Conservation (phyloP, 2,329 filamentous ascomycete species). For the Neofusicoccum ribis region DNA sequence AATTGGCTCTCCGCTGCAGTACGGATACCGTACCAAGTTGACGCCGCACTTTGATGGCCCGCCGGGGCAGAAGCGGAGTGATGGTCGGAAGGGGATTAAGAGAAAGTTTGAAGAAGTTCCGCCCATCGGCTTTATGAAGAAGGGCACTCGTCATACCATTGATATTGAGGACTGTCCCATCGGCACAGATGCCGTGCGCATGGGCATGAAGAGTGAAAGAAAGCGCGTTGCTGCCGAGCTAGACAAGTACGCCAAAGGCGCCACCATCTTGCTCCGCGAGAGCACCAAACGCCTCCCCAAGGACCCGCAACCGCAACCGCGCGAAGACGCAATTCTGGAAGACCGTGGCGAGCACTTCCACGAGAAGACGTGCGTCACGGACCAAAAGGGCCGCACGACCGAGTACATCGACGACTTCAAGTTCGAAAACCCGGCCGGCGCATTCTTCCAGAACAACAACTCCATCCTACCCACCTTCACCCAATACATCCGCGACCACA, state of each 20-base stretch:
- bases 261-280: slow-evolving; percentile 86
- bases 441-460: slow-evolving; percentile 99
- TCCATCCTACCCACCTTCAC: slow-evolving; percentile 89
- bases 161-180: slow-evolving; percentile 99
- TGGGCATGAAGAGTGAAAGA: slow-evolving; percentile 78
- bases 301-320: slow-evolving; percentile 19
- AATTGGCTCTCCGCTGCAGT: slow-evolving; percentile 85
- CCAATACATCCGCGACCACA: slow-evolving; percentile 78
- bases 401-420: slow-evolving; percentile 85
- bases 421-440: slow-evolving; percentile 88
- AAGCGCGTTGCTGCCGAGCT: slow-evolving; percentile 71
- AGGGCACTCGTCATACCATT: slow-evolving; percentile 75
- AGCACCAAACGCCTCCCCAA: slow-evolving; percentile 65
- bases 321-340: slow-evolving; percentile 38
- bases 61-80: slow-evolving; percentile 50
- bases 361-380: slow-evolving; percentile 84
- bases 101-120: slow-evolving; percentile 66
- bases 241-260: slow-evolving; percentile 72
- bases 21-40: slow-evolving; percentile 93
- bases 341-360: slow-evolving; percentile 66
- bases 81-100: slow-evolving; percentile 53
- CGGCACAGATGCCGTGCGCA: slow-evolving; percentile 79
- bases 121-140: slow-evolving; percentile 85
- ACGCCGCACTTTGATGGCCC: slow-evolving; percentile 94
- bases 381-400: slow-evolving; percentile 77